phyloP scores from a whole-genome alignment of 257 asterid species.

The Penstemon barbatus region DNA sequence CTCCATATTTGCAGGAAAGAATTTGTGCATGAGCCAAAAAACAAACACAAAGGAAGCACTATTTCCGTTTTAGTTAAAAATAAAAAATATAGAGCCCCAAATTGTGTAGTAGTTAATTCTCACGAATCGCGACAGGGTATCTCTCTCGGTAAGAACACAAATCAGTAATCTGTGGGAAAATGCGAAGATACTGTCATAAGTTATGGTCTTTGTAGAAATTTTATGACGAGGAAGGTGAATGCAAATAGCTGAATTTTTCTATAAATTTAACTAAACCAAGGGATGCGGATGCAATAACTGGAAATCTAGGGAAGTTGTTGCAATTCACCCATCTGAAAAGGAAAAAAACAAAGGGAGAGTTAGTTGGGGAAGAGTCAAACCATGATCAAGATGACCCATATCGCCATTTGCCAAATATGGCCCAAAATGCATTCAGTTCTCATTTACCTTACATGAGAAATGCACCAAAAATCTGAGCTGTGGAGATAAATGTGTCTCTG shows the following conservation, averaged over 20 bases:
- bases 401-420: background rate
- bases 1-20: constrained; percentile 32
- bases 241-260: no score
- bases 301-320: no score
- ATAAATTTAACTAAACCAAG: no score
- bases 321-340: no score
- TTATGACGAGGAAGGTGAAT: no score
- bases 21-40: constrained; percentile 20
- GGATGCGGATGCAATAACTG: no score
- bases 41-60: constrained; percentile 2
- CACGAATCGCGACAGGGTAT: background rate
- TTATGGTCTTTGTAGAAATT: no score
- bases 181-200: no score
- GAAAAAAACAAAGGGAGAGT: no score
- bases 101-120: background rate
- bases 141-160: background rate
- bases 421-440: constrained; percentile 11
- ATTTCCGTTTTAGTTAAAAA: constrained; percentile 10
- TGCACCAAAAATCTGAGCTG: constrained; percentile 32
- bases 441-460: constrained; percentile 20
- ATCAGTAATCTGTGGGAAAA: background rate
- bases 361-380: no score
- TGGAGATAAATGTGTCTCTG: constrained; percentile 16
- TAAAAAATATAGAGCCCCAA: background rate
- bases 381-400: background rate